Evolutionary conservation across 306 rosid genomes (phyloP), one percentile per base, ranked within the genome.

Genomic region (Senna tora): DNA sequence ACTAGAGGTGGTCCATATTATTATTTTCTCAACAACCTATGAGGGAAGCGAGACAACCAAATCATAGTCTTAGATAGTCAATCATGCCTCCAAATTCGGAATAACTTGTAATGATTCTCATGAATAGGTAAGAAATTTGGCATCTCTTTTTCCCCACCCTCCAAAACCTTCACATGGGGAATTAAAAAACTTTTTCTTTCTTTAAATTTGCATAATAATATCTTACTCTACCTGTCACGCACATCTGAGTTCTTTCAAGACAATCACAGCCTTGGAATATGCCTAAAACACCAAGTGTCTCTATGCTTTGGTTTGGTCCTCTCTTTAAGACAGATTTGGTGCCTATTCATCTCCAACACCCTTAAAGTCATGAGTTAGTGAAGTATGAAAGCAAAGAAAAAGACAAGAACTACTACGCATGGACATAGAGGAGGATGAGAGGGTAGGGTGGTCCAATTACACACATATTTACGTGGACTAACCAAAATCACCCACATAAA

Each of bases 381-480:
- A 70, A 73, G 67, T 12, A 49, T 38, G 51, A 70, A 71, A 34
- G 62, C 9, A 19, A 19, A 14, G 73, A 70, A 79, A 79, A 70
- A 47, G 75, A 74, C 77, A 34, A 54, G n/a, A 59, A 67, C 43
- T 62, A 43, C 17, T 62, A 43, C 17, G 42, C 9, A 16, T 60
- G 62, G 45, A 33, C 46, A 41, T 11, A 50, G 25, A 49, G 14
- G 14, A 32, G 39, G 62, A 9, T 13, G 2, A 11, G n/a, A 17
- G 67, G 67, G 6, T 14, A 39, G 63, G 38, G 39, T 20, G 74
- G 80, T 65, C 72, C 67, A 61, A 7, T 77, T 38, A 55, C 8
- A 59, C 33, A 7, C 5, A 5, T 36, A 36, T 36, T 34, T 46
- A 28, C 58, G 77, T 81, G 84, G 77, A 60, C 51, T 9, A 52